Percentiles rank a stretch among this genome's conserved stretches.
These are phyloP conservation scores for Metschnikowia sp. DNA, from an alignment of 805 yeast species.

Conservation along the genomic window DNA sequence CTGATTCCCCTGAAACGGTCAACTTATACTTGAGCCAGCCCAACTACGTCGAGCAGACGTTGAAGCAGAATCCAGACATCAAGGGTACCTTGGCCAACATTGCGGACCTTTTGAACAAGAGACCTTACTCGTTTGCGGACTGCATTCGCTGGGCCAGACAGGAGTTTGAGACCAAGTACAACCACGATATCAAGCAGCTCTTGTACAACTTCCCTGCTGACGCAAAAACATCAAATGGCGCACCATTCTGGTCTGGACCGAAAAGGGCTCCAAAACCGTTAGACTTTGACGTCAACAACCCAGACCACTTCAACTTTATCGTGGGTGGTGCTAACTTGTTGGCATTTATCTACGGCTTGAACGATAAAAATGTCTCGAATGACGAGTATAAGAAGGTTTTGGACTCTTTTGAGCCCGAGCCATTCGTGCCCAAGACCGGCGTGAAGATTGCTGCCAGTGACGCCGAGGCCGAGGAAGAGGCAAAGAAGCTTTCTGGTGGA, in stretches of 20 bases:
- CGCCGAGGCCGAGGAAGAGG: conserved; percentile 85
- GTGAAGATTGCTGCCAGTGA: conserved; percentile 81
- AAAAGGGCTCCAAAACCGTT: conserved; percentile 94
- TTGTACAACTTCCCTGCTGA: conserved; percentile 93
- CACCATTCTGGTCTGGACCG: conserved; percentile 97
- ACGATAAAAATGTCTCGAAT: conserved; percentile 61
- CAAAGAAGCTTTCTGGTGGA: conserved; percentile 34
- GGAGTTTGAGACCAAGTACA: conserved; percentile 82
- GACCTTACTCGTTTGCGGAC: conserved; percentile 89
- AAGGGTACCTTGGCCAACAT: conserved; percentile 84
- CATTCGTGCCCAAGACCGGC: conserved; percentile 72
- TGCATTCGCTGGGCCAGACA: conserved; percentile 93
- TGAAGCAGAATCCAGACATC: conserved; percentile 90
- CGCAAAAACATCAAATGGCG: conserved; percentile 85
- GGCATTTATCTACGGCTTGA: conserved; percentile 86
- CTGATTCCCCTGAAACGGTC: conserved; percentile 90
- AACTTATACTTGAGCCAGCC: conserved; percentile 89
- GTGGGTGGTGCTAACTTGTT: conserved; percentile 88
- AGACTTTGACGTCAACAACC: conserved; percentile 67
- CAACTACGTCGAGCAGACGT: conserved; percentile 83
- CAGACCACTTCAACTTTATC: conserved; percentile 77
- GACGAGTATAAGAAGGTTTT: conserved; percentile 56
- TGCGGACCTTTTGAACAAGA: conserved; percentile 64
- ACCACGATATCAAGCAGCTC: conserved; percentile 83
- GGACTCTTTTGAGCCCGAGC: conserved; percentile 38